These are phyloP conservation scores for Pseudogymnoascus sp. DNA, from an alignment of 2,329 filamentous ascomycete genomes.

Conservation along the genomic window DNA sequence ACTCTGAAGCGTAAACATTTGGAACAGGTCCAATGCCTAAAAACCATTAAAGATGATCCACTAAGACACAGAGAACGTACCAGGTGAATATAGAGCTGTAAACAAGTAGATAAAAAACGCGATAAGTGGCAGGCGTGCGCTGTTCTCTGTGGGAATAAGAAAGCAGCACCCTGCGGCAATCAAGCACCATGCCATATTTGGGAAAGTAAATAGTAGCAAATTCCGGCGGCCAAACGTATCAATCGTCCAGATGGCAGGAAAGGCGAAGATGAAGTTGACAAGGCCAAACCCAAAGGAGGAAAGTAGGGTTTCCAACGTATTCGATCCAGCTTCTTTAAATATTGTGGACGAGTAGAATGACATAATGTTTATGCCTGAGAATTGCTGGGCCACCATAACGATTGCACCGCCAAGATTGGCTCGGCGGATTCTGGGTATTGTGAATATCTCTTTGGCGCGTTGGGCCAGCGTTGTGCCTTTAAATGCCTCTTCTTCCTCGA, in stretches of 20 bases:
- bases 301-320: conserved; percentile 38
- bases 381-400: conserved; percentile 51
- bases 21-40: conserved; percentile 39
- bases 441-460: conserved; percentile 58
- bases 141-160: conserved; percentile 24
- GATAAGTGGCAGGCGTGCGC: conserved; percentile 41
- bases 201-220: conserved; percentile 51
- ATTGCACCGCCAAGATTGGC: conserved; percentile 67
- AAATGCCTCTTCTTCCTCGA: conserved; percentile 44
- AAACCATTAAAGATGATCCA: background rate
- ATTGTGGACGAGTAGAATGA: conserved; percentile 41
- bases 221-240: conserved; percentile 39
- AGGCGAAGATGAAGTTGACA: conserved; percentile 54
- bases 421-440: conserved; percentile 55
- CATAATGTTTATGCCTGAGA: conserved; percentile 35
- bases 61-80: conserved; percentile 25
- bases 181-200: conserved; percentile 57
- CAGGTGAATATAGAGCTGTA: conserved; percentile 53
- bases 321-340: conserved; percentile 36
- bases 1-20: conserved; percentile 45
- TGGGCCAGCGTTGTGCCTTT: conserved; percentile 46
- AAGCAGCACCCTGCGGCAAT: conserved; percentile 42
- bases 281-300: conserved; percentile 56
- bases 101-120: conserved; percentile 56
- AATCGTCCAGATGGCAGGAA: conserved; percentile 55